Percentiles rank a stretch among this genome's conserved stretches.
Conservation (phyloP, 2,329 filamentous ascomycete species). For the Mariannaea elegans region DNA sequence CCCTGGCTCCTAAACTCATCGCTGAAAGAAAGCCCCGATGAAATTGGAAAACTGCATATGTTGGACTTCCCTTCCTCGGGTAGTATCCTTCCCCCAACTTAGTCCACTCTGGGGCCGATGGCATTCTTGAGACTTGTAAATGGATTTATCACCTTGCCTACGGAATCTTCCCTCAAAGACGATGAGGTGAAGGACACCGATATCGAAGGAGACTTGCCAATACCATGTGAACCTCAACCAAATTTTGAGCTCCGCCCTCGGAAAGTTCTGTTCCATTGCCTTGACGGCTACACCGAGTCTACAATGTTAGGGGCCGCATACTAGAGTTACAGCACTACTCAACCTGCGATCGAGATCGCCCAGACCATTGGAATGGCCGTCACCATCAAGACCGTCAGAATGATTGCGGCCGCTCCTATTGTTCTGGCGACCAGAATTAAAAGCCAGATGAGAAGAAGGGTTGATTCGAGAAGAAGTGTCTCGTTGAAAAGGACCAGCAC, state of each 20-base stretch:
- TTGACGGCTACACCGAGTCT: slow-evolving; percentile 95
- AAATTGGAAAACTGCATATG: slow-evolving; percentile 46
- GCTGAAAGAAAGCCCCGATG: slow-evolving; percentile 64
- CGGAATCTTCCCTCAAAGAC: slow-evolving; percentile 58
- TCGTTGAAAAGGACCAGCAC: too few relatives aligned
- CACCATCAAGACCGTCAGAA: too few relatives aligned
- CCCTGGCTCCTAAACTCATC: slow-evolving; percentile 69
- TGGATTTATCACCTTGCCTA: slow-evolving; percentile 91
- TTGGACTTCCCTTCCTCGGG: slow-evolving; percentile 92
- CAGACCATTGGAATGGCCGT: too few relatives aligned
- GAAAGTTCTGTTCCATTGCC: slow-evolving; percentile 89
- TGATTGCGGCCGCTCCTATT: too few relatives aligned
- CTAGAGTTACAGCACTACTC: slow-evolving; percentile 88
- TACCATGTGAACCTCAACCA: slow-evolving; percentile 32
- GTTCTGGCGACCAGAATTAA: too few relatives aligned
- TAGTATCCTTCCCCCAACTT: slow-evolving; percentile 86
- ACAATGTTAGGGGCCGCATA: slow-evolving; percentile 90
- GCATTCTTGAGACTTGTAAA: slow-evolving; percentile 83
- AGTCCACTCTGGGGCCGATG: slow-evolving; percentile 86
- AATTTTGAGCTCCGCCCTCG: slow-evolving; percentile 52
- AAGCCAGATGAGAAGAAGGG: too few relatives aligned
- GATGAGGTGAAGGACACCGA: slow-evolving; percentile 42
- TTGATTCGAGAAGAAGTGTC: too few relatives aligned
- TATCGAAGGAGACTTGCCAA: slow-evolving; percentile 42
- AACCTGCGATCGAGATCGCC: too few relatives aligned